Base-by-base conservation (phyloP, 306 rosid species). In the Medicago lupulina region DNA sequence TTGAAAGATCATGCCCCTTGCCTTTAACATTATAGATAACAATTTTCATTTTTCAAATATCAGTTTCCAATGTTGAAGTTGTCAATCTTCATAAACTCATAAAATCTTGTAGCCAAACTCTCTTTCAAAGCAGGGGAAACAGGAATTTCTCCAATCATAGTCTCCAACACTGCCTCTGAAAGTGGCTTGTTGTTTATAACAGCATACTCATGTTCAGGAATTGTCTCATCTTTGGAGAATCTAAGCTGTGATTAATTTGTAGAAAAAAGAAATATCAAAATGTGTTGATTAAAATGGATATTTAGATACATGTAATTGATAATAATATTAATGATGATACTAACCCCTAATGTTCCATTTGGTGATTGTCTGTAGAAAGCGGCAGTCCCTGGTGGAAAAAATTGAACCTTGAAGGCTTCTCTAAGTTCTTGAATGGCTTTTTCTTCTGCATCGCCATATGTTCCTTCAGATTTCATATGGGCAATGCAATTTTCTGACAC, bases 91-190 rank as follows among this genome's bases (percentile, higher is more conserved):
- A 91, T 55, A 59, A 88, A 64, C 34, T 78, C 73, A 1, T 59
- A 57, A 1, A 90, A 69, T 23, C 91, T 85, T 39, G 76, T 7
- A 3, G 98, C 91, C 79, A 94, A 81, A 78, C 86, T 86, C 46
- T 70, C 66, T 84, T 77, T 91, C 14, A 93, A 84, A 14, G 11
- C 90, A 8, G 98, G 98, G 40, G 96, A 88, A 67, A 91, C 98
- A 4, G 97, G 94, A 71, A 83, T 58, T 82, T 88, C 84, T 0
- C 98, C 94, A 1, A 93, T 57, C 70, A 93, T 91, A 0, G 97
- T 88, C 80, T 88, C 96, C 8, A 91, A 18, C 3, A 93, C 80
- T 1, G 96, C 86, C 77, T 87, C 97, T 9, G 87, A 80, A 12
- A 93, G 82, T 25, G 86, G 51, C 17, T 85, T 91, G 75, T 85